Percentiles rank a stretch among this genome's conserved stretches.
phyloP scores from a whole-genome alignment of 2,329 filamentous ascomycete genomes.

The Colletotrichum spinosum region DNA sequence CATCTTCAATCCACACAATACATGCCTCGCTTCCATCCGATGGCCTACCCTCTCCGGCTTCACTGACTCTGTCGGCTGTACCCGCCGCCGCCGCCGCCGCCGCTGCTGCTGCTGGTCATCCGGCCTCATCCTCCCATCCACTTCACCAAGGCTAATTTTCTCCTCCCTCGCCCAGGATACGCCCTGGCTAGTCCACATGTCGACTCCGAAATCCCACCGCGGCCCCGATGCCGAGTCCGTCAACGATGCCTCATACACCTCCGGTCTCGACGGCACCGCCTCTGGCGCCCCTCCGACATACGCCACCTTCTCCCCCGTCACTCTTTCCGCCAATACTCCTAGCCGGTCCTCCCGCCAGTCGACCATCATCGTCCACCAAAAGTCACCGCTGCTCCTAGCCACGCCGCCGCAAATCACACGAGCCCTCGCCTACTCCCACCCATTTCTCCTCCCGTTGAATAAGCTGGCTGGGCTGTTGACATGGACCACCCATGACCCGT shows the following conservation, averaged over 20 bases:
- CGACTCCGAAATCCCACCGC: slow-evolving; percentile 55
- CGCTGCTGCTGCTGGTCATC: slow-evolving; percentile 8
- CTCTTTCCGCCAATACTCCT: slow-evolving; percentile 75
- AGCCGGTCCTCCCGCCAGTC: slow-evolving; percentile 76
- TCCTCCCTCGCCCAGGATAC: slow-evolving; percentile 46
- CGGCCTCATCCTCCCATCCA: not conserved
- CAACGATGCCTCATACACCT: slow-evolving; percentile 46
- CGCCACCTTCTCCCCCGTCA: slow-evolving; percentile 90
- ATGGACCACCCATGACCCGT: slow-evolving; percentile 94
- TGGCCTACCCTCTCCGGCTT: slow-evolving; percentile 4
- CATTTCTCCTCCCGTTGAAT: slow-evolving; percentile 91
- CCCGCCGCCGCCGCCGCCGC: not conserved
- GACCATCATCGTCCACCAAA: slow-evolving; percentile 95
- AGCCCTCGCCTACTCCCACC: slow-evolving; percentile 94
- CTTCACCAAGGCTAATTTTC: slow-evolving; percentile 38
- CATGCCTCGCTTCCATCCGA: not conserved
- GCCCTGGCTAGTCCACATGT: slow-evolving; percentile 67
- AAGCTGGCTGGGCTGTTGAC: slow-evolving; percentile 86
- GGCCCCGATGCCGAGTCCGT: slow-evolving; percentile 47
- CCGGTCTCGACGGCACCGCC: slow-evolving; percentile 48
- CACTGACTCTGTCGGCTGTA: slow-evolving; percentile 14
- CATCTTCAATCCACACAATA: not conserved
- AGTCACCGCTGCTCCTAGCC: slow-evolving; percentile 90
- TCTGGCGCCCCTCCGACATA: slow-evolving; percentile 74
- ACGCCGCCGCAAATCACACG: slow-evolving; percentile 96